Evolutionary conservation across 345 rosid genomes (phyloP).

Genomic region (Dipteronia sinensis): DNA sequence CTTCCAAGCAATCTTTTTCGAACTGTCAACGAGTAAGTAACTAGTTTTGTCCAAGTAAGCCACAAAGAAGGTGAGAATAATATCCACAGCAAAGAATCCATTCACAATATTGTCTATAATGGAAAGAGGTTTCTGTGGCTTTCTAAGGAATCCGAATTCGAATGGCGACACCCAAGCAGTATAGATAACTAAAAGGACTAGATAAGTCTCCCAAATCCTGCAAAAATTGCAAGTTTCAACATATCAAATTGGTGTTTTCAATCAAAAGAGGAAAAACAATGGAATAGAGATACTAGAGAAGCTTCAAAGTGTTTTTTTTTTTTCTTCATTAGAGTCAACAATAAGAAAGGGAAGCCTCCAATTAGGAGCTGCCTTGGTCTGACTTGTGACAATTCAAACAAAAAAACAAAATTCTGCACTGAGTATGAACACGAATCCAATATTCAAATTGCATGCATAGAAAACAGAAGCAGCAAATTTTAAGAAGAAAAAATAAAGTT

Average conservation of each 20-base stretch:
- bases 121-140: constrained; percentile 57
- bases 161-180: constrained; percentile 97
- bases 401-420: constrained; percentile 7
- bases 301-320: constrained; percentile 11
- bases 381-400: constrained; percentile 14
- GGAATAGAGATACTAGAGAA: background rate
- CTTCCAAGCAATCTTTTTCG: constrained; percentile 71
- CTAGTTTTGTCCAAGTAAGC: constrained; percentile 74
- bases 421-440: constrained; percentile 4
- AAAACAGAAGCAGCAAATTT: background rate
- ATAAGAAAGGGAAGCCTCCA: constrained; percentile 21
- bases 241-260: constrained; percentile 4
- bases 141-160: constrained; percentile 76
- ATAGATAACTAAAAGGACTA: constrained; percentile 72
- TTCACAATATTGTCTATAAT: constrained; percentile 79
- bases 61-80: constrained; percentile 78
- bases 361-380: constrained; percentile 21
- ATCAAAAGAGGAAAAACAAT: background rate
- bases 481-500: background rate
- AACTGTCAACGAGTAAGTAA: constrained; percentile 73
- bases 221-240: constrained; percentile 14
- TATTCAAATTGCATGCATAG: constrained; percentile 15
- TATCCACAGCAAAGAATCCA: constrained; percentile 86
- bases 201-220: constrained; percentile 84
- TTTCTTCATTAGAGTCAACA: constrained; percentile 19